Base-by-base conservation (phyloP, 2,329 filamentous ascomycete genomes). In the Penicillium paneum region DNA sequence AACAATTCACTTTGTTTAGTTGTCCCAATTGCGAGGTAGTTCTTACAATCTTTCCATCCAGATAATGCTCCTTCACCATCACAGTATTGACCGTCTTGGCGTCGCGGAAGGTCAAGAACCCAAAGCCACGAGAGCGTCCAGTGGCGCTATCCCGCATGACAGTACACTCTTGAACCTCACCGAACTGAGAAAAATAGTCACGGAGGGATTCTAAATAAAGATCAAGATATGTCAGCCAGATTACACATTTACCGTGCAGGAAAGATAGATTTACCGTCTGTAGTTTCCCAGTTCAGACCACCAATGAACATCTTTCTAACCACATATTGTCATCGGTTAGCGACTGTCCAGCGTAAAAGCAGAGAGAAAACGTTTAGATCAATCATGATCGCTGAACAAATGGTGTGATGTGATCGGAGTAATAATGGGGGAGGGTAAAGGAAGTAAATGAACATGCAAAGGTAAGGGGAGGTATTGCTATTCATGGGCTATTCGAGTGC, bases 261-360 rank as follows among this genome's bases (percentile, higher is more conserved):
- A 42, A 55, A 36, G 52, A 31, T 26, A 55, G 58, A 77, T 91
- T 82, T 86, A 97, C 93, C 87, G 78, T 97, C 93, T 52, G 94
- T 97, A 15, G 94, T 99, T 76, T 99, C 94, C 94, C 94, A 99
- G 72, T 99, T 99, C 52, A 99, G 79, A 38, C 94, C 94, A 67
- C 94, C 94, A 75, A 99, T 99, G 68, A 99, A 99, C 94, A 99
- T 99, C 80, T 99, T 99, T 69, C 94, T 99, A 77, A 68, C 57
- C 55, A 70, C 58, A n/a, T 7, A 59, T 54, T 60, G 69, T 74
- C 65, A 11, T 24, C n/a, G 29, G 36, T 45, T 17, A 48, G 50
- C 8, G 10, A 13, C 15, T 5, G 15, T 13, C 19, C 26, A 32
- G 15, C 12, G 12, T 7, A 24, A 24, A 34, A 6, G 12, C 4